Percentiles rank a stretch among this genome's conserved stretches.
Conservation (phyloP, 2,329 filamentous ascomycete genomes). For the Parastagonospora avenae region DNA sequence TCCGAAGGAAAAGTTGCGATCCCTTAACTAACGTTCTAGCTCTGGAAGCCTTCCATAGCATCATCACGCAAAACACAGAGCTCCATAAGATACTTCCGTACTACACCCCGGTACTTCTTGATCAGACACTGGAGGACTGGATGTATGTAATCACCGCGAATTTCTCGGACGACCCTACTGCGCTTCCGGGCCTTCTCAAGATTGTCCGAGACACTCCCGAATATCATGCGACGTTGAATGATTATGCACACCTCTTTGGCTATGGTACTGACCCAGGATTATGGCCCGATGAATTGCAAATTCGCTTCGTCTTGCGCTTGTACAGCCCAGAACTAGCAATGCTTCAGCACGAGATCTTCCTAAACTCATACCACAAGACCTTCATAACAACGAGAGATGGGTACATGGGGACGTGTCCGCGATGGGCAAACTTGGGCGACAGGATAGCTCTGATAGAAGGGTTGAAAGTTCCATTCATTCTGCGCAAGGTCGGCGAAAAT, state of each 20-base stretch:
- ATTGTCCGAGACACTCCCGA: not conserved
- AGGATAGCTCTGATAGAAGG: not conserved
- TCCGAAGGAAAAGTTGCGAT: not conserved
- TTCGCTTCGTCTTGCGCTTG: not conserved
- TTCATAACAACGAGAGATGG: not conserved
- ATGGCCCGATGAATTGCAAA: not conserved
- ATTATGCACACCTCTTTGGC: not conserved
- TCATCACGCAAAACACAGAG: not conserved
- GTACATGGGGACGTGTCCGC: not conserved
- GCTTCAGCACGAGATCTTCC: not conserved
- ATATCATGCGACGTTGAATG: not conserved
- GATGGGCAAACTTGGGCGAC: not conserved
- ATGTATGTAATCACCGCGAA: not conserved
- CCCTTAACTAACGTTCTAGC: not conserved
- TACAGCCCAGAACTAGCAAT: not conserved
- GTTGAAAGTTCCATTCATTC: not conserved
- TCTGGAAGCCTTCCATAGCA: not conserved
- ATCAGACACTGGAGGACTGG: not conserved
- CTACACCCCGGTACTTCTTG: not conserved
- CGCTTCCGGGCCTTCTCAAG: not conserved
- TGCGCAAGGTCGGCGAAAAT: not conserved
- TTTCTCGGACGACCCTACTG: not conserved
- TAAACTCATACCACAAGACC: conserved; percentile 1
- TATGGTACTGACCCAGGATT: not conserved
- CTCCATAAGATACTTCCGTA: too few species aligned